phyloP scores from a whole-genome alignment of 1,139 yeast genomes.

The Nakaseomyces delphensis region DNA sequence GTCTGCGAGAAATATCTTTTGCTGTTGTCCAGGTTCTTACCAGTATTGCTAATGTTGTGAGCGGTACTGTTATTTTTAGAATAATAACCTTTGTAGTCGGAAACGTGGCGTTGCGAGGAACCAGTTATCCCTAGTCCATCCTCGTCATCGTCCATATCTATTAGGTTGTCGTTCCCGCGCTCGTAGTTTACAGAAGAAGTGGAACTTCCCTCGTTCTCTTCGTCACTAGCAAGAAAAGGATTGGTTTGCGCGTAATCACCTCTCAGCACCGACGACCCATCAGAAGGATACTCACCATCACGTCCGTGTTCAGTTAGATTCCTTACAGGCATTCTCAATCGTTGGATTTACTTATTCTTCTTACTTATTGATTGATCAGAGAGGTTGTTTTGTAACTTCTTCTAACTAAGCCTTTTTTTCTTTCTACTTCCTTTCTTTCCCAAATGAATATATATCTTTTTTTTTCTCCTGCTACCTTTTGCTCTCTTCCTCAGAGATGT shows the following conservation, averaged over 20 bases:
- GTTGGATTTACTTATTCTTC: background rate
- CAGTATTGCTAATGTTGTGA: conserved; percentile 3
- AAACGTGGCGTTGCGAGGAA: conserved; percentile 8
- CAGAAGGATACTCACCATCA: conserved; percentile 1
- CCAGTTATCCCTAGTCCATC: conserved; percentile 13
- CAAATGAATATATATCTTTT: background rate
- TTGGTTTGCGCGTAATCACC: conserved; percentile 6
- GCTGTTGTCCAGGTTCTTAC: conserved; percentile 8
- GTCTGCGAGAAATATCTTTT: conserved; percentile 7
- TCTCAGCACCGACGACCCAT: conserved; percentile 1
- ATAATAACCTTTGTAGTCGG: conserved; percentile 28
- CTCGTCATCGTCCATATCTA: conserved; percentile 9
- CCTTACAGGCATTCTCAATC: conserved; percentile 6
- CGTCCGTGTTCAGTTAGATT: conserved; percentile 8
- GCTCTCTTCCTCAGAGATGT: no score
- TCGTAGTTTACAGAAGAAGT: conserved; percentile 8
- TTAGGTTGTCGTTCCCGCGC: conserved; percentile 4
- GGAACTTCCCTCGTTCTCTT: conserved; percentile 14
- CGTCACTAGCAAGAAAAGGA: conserved; percentile 23
- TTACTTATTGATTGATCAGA: no score
- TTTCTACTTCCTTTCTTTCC: no score
- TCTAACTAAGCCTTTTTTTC: background rate
- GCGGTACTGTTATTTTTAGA: conserved; percentile 15
- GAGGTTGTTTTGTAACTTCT: background rate
- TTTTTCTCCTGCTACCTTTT: background rate